Conservation (phyloP, 257 asterid species). For the Przewalskia tangutica region DNA sequence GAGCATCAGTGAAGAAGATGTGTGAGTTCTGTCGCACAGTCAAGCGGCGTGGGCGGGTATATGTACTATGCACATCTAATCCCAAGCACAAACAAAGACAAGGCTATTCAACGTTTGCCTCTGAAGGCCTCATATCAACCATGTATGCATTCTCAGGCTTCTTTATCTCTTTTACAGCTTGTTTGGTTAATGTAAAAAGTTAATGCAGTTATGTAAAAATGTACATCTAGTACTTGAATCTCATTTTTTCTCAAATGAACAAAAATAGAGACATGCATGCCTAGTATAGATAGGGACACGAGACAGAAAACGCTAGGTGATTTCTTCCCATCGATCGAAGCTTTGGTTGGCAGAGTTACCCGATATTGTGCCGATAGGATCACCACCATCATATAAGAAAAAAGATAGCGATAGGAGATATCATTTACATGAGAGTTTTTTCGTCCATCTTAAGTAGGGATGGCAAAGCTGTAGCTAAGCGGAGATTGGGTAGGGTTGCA, state of each 20-base stretch:
- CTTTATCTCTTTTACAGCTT: neutral
- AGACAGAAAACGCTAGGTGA: neutral
- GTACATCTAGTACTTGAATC: neutral
- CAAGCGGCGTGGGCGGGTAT: constrained; percentile 88
- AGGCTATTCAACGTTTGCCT: constrained; percentile 73
- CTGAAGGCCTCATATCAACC: constrained; percentile 44
- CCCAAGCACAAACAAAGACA: constrained; percentile 98
- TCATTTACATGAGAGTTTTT: neutral
- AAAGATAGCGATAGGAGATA: neutral
- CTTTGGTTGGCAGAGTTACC: neutral
- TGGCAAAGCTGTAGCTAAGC: neutral
- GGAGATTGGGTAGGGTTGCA: neutral
- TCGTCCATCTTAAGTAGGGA: neutral
- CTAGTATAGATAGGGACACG: neutral
- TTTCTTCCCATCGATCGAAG: neutral
- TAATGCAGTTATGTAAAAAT: neutral
- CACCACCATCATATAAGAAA: neutral
- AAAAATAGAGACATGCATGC: neutral
- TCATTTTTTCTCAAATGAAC: neutral
- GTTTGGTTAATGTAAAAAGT: neutral
- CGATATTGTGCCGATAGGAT: neutral
- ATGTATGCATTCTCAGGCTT: constrained; percentile 32
- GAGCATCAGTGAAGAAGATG: constrained; percentile 90
- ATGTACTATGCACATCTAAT: constrained; percentile 71
- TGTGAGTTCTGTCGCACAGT: constrained; percentile 82